A percentile compares a stretch with the other conserved stretches of the same genome.
Conservation (phyloP, 768 basidiomycete genomes). For the Hygrophorus russula region DNA sequence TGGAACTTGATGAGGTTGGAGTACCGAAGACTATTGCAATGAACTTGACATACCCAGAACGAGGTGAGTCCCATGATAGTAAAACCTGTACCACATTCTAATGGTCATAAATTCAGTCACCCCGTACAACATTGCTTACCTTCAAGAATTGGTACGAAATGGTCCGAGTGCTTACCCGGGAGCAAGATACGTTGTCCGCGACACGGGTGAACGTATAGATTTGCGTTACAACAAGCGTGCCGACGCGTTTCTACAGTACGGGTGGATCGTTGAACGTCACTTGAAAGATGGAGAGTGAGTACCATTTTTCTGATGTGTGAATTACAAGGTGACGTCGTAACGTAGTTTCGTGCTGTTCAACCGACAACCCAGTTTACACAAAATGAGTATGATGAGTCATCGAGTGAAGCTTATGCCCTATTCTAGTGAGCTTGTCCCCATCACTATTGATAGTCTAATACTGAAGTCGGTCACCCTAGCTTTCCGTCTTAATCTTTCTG, state of each 20-base stretch:
- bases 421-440: constrained; percentile 58
- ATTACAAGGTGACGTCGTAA: constrained; percentile 1
- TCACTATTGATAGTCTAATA: constrained; percentile 3
- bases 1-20: constrained; percentile 94
- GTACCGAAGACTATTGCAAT: constrained; percentile 93
- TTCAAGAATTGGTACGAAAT: constrained; percentile 91
- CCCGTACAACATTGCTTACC: constrained; percentile 89
- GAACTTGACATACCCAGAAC: constrained; percentile 95
- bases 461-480: constrained; percentile 33
- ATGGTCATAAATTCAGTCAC: constrained; percentile 49
- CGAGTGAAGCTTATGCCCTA: constrained; percentile 95
- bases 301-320: not conserved
- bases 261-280: constrained; percentile 98
- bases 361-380: constrained; percentile 95
- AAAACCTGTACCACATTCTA: not conserved
- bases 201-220: constrained; percentile 96
- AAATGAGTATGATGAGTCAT: constrained; percentile 99
- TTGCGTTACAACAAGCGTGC: constrained; percentile 92
- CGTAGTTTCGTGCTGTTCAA: constrained; percentile 87
- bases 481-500: constrained; percentile 95
- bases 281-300: constrained; percentile 97
- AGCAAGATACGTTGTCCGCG: constrained; percentile 92
- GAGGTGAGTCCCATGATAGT: constrained; percentile 40
- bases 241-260: constrained; percentile 92
- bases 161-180: constrained; percentile 94